Base-by-base conservation (phyloP, 768 basidiomycete genomes). In the Boletus insuetus region DNA sequence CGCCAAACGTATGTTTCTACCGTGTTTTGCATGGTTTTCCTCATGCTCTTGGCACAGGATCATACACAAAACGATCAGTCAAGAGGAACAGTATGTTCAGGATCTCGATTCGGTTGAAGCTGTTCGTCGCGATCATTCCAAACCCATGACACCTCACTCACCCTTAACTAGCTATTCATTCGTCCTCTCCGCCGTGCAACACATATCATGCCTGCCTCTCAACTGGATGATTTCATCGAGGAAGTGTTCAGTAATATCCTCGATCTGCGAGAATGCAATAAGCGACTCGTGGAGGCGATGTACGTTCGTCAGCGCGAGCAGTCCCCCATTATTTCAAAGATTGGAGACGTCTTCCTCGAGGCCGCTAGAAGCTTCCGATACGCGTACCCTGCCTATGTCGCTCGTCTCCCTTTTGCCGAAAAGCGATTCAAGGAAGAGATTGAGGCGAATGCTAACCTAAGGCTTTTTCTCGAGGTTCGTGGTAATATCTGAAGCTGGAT, bases 171-270 rank as follows among this genome's bases (percentile, higher is more conserved):
- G 77, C 55, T 86, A 46, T 85, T 86, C 67, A 79, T 87, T 46
- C 74, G 77, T 59, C 84, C 66, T 68, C 77, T 68, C 54, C 84
- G 68, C 67, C 79, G 51, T 68, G 82, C 78, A 58, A 74, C 72
- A 16, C 85, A 87, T 73, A 75, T 87, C 54, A 81, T 87, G 61
- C 73, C 78, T 6, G 71, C 77, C 5, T 65, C 79, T 24, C 77
- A 82, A 32, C 71, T 96, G 8, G 87, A 91, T 32, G 83, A 87
- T 34, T 96, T 98, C 69, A 86, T 97, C 47, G 89, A 91, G 42
- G 87, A 91, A 34, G 87, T 95, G 4, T 95, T 98, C 59, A 85
- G 89, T 47, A 97, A 97, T 67, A 85, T 95, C 39, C 77, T 89
- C 6, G 91, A 92, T 57, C 75, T 98, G n/a, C 82, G 91, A 17